Percentiles rank a stretch among this genome's conserved stretches.
Evolutionary conservation across 192 early-diverging fungal species (phyloP).

Genomic region (Gonapodya prolifera): DNA sequence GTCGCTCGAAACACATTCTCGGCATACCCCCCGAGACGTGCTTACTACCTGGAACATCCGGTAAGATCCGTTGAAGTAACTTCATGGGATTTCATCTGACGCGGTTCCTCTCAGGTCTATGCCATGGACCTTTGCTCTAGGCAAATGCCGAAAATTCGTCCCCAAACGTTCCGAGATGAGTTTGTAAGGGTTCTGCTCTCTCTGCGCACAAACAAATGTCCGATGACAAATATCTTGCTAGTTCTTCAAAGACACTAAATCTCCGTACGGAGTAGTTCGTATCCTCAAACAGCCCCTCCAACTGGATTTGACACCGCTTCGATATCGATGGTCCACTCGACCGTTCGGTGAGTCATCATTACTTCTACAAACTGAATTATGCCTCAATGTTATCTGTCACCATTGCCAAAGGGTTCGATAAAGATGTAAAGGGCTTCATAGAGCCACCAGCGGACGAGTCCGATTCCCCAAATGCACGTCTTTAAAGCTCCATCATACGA

Average conservation of each 20-base stretch:
- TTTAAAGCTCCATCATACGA: too few relatives aligned
- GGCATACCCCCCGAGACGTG: not conserved
- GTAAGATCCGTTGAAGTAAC: not conserved
- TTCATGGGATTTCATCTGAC: not conserved
- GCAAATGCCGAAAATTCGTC: not conserved
- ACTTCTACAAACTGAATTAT: not conserved
- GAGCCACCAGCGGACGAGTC: not conserved
- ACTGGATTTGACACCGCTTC: not conserved
- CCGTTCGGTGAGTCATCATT: not conserved
- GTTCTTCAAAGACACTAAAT: not conserved
- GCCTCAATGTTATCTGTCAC: not conserved
- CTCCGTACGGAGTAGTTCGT: not conserved
- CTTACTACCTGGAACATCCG: not conserved
- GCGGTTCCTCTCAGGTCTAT: not conserved
- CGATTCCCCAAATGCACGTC: not conserved
- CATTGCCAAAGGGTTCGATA: not conserved
- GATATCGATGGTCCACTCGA: not conserved
- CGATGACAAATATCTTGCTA: not conserved
- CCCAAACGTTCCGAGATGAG: not conserved
- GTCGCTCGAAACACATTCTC: not conserved
- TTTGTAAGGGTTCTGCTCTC: not conserved
- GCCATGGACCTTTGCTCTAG: not conserved
- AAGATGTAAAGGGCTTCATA: conserved; percentile 1
- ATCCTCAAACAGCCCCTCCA: not conserved
- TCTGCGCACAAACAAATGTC: not conserved